Base-by-base conservation (phyloP, 2,329 filamentous ascomycete genomes). In the Hypoxylon sp. region DNA sequence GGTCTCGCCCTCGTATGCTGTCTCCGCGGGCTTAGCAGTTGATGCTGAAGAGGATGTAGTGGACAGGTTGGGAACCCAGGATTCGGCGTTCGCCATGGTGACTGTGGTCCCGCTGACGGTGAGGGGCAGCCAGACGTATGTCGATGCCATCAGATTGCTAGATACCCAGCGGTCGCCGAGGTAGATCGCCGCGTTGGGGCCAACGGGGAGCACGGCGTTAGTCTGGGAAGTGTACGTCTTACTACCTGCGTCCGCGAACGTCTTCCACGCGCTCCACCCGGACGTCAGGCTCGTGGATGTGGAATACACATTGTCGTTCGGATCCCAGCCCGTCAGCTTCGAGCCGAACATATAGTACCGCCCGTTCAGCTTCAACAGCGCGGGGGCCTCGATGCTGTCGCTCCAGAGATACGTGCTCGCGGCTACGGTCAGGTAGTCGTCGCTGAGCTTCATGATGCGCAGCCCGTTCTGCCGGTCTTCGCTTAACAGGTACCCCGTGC, bases 271-370 rank as follows among this genome's bases (percentile, higher is more conserved):
- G 0, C 86, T 86, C 90, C 90, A 92, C 0, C 88, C 87, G 0
- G 88, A 87, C 0, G 81, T 78, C 0, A 91, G 79, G 1, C 81
- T 86, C 1, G 84, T 85, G 0, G 89, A 83, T 1, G 87, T 89
- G 72, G 83, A 84, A 76, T 90, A 90, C 34, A 83, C 82, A 73
- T 91, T 91, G 74, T 91, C 89, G 68, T 91, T 91, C 9, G 89
- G 79, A 63, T 85, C 80, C 87, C 86, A 89, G 2, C 85, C 85
- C 0, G 84, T 87, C 11, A 87, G 75, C 46, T 84, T 81, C 0
- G 86, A 89, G 1, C 85, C 89, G 73, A 92, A 90, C 79, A 91
- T 86, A 77, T 86, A 91, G 77, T 91, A 92, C 0, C 84, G 83
- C 0, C 83, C 85, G 13, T 85, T 81, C 6, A 84, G 83, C 77